These are phyloP conservation scores for Leccinum fallax DNA, from an alignment of 1,284 basidiomycete species.

Conservation along the genomic window DNA sequence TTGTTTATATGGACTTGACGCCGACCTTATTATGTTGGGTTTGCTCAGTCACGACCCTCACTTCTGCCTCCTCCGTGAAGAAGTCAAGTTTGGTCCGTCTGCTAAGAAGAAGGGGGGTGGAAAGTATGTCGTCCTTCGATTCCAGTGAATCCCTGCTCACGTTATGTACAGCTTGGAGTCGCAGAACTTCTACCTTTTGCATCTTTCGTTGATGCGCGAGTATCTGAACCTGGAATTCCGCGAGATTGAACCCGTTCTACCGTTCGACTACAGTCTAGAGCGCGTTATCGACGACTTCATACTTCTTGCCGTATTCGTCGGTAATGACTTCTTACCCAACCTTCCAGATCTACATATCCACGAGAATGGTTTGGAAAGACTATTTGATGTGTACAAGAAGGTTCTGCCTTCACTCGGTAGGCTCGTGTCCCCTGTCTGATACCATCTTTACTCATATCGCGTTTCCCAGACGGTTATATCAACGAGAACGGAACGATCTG, in stretches of 20 bases:
- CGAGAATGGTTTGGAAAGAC: slow-evolving; percentile 89
- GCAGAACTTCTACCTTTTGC: slow-evolving; percentile 94
- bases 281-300: slow-evolving; percentile 98
- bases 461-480: slow-evolving; percentile 79
- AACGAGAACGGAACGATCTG: slow-evolving; percentile 91
- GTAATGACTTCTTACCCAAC: slow-evolving; percentile 97
- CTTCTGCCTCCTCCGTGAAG: slow-evolving; percentile 96
- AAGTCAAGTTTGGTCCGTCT: slow-evolving; percentile 95
- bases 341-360: slow-evolving; percentile 97
- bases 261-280: slow-evolving; percentile 84
- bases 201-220: slow-evolving; percentile 93
- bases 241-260: slow-evolving; percentile 58
- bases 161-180: slow-evolving; percentile 64
- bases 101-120: slow-evolving; percentile 70
- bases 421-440: slow-evolving; percentile 23
- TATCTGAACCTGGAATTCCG: slow-evolving; percentile 96
- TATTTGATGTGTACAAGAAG: slow-evolving; percentile 96
- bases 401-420: slow-evolving; percentile 80
- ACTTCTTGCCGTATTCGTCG: slow-evolving; percentile 93
- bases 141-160: slow-evolving; percentile 10
- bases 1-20: slow-evolving; percentile 97
- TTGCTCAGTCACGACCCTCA: slow-evolving; percentile 98
- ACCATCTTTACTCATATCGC: slow-evolving; percentile 1
- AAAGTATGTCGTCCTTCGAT: slow-evolving; percentile 49
- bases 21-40: slow-evolving; percentile 98